Percentiles rank a stretch among this genome's conserved stretches.
phyloP scores from a whole-genome alignment of 306 rosid genomes.

The Boehmeria nivea region DNA sequence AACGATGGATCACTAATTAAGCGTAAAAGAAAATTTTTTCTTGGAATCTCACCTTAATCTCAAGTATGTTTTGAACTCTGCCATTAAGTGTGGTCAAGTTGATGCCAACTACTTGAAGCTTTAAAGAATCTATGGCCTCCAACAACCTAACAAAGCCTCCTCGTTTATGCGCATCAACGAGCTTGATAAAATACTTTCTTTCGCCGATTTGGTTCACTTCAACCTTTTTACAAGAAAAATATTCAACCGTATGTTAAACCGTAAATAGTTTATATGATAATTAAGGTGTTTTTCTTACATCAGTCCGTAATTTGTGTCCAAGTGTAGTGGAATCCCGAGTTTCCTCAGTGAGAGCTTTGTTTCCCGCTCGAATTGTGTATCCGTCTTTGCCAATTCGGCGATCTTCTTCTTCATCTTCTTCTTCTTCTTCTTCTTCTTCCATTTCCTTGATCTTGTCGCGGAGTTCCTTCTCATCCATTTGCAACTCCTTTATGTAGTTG shows the following conservation, averaged over 20 bases:
- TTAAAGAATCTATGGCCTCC: conserved; percentile 56
- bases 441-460: conserved; percentile 39
- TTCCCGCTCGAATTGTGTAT: conserved; percentile 11
- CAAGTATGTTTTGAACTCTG: conserved; percentile 40
- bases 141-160: conserved; percentile 60
- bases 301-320: conserved; percentile 20
- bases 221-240: conserved; percentile 37
- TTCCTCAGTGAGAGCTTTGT: conserved; percentile 21
- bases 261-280: neutral
- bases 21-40: no score
- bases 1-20: no score
- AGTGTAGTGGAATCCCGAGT: conserved; percentile 24
- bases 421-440: no score
- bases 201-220: conserved; percentile 54
- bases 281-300: conserved; percentile 26
- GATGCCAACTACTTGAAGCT: conserved; percentile 52
- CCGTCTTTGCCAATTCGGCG: conserved; percentile 21
- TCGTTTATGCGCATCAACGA: conserved; percentile 36
- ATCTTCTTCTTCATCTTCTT: conserved; percentile 40
- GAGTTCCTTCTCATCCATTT: conserved; percentile 38
- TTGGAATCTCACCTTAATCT: conserved; percentile 63
- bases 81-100: conserved; percentile 50
- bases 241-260: neutral
- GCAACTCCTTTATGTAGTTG: conserved; percentile 59
- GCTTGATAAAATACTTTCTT: conserved; percentile 45